Percentiles rank a stretch among this genome's conserved stretches.
phyloP scores from a whole-genome alignment of 768 basidiomycete genomes.

The Leccinellum luteum region DNA sequence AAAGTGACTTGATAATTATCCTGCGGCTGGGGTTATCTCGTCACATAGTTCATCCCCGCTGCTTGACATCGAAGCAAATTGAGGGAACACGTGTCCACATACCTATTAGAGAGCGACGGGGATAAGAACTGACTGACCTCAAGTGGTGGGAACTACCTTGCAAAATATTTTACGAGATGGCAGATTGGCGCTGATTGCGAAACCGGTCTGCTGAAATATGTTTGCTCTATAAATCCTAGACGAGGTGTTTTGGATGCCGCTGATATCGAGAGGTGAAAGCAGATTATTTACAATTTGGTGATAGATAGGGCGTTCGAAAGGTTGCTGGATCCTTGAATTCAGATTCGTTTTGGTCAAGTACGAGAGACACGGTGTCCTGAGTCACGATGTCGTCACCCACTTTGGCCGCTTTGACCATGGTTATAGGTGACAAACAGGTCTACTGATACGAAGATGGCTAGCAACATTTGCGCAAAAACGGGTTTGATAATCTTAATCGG shows the following conservation, averaged over 20 bases:
- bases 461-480: neutral
- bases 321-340: neutral
- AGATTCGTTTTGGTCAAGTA: neutral
- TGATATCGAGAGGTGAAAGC: neutral
- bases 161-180: conserved; percentile 22
- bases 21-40: conserved; percentile 11
- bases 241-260: neutral
- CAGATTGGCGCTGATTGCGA: conserved; percentile 10
- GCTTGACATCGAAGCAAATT: conserved; percentile 14
- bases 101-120: conserved; percentile 14
- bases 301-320: neutral
- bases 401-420: neutral
- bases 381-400: neutral
- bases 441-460: neutral
- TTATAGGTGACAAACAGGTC: neutral
- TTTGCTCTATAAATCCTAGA: neutral
- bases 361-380: neutral
- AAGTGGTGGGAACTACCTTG: conserved; percentile 18
- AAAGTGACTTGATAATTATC: conserved; percentile 10
- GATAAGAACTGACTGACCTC: conserved; percentile 3
- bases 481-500: neutral
- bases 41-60: conserved; percentile 16
- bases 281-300: neutral
- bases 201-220: conserved; percentile 1
- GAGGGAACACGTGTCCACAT: conserved; percentile 18